phyloP scores from a whole-genome alignment of 1,139 yeast genomes.

The Barnettozyma hawaiiensis region DNA sequence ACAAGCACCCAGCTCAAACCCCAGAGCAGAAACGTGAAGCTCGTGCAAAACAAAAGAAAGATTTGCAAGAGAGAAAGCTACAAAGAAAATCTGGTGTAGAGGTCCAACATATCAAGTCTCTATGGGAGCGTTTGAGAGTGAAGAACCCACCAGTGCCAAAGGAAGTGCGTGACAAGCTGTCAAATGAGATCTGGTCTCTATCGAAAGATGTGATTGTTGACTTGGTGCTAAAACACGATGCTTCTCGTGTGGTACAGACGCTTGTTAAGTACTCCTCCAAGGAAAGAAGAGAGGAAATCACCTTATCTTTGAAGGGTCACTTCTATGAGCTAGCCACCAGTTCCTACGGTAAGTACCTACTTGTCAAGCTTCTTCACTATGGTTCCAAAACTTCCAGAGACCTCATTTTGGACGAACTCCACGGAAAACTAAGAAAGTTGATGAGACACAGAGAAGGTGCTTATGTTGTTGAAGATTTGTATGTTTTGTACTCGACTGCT shows the following conservation, averaged over 20 bases:
- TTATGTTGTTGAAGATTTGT: slow-evolving; percentile 94
- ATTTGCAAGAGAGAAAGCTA: slow-evolving; percentile 76
- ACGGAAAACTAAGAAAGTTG: slow-evolving; percentile 83
- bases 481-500: slow-evolving; percentile 74
- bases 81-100: slow-evolving; percentile 81
- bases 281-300: slow-evolving; percentile 71
- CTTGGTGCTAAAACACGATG: slow-evolving; percentile 90
- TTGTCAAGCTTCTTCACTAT: slow-evolving; percentile 86
- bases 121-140: slow-evolving; percentile 91
- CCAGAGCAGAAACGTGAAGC: slow-evolving; percentile 40
- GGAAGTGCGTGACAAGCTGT: slow-evolving; percentile 68
- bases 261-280: slow-evolving; percentile 80
- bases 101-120: slow-evolving; percentile 75
- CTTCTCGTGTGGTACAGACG: slow-evolving; percentile 94
- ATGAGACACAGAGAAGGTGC: slow-evolving; percentile 99
- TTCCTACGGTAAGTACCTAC: slow-evolving; percentile 86
- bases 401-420: slow-evolving; percentile 73
- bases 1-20: slow-evolving; percentile 25
- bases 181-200: slow-evolving; percentile 81
- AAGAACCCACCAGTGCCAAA: slow-evolving; percentile 79
- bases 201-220: slow-evolving; percentile 75
- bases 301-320: slow-evolving; percentile 64
- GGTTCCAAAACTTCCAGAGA: slow-evolving; percentile 80
- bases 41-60: slow-evolving; percentile 78
- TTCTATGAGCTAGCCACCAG: slow-evolving; percentile 83